Conservation (phyloP, 495 filamentous ascomycete genomes). For the Xylaria venustula region DNA sequence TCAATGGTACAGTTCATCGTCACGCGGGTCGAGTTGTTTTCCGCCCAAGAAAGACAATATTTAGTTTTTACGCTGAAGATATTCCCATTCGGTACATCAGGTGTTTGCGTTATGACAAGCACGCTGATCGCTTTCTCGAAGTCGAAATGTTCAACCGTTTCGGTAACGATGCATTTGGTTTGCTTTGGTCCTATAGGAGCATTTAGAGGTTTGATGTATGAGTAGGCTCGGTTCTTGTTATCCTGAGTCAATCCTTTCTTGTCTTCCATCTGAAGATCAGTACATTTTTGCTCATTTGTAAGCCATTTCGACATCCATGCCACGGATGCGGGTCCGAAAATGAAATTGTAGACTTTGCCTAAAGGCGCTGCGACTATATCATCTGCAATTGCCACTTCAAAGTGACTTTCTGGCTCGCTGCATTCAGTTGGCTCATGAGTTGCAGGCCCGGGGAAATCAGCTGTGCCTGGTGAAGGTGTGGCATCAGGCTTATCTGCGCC, state of each 20-base stretch:
- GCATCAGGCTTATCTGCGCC: conserved; percentile 53
- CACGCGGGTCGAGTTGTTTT: conserved; percentile 78
- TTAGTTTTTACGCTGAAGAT: conserved; percentile 88
- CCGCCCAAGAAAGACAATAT: conserved; percentile 90
- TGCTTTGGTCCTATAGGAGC: conserved; percentile 87
- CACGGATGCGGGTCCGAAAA: conserved; percentile 78
- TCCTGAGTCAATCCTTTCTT: conserved; percentile 73
- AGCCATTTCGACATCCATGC: conserved; percentile 83
- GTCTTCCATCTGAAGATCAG: conserved; percentile 81
- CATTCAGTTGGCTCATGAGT: conserved; percentile 84
- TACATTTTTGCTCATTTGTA: conserved; percentile 80
- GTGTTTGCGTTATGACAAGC: conserved; percentile 78
- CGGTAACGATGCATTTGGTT: conserved; percentile 90
- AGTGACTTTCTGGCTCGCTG: conserved; percentile 71
- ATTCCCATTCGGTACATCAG: conserved; percentile 93
- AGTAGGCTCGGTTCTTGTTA: conserved; percentile 69
- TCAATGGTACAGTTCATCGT: conserved; percentile 86
- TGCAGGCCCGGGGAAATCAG: conserved; percentile 84
- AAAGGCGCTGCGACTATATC: conserved; percentile 84
- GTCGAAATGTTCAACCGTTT: conserved; percentile 78
- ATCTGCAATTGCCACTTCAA: conserved; percentile 80
- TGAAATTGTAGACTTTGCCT: conserved; percentile 83
- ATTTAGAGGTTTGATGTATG: conserved; percentile 88
- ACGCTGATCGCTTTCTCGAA: conserved; percentile 83
- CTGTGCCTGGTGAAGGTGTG: conserved; percentile 42